A percentile compares a stretch with the other conserved stretches of the same genome.
Evolutionary conservation across 108 stramenopile species (phyloP).

Genomic region (Parietichytrium sp.): DNA sequence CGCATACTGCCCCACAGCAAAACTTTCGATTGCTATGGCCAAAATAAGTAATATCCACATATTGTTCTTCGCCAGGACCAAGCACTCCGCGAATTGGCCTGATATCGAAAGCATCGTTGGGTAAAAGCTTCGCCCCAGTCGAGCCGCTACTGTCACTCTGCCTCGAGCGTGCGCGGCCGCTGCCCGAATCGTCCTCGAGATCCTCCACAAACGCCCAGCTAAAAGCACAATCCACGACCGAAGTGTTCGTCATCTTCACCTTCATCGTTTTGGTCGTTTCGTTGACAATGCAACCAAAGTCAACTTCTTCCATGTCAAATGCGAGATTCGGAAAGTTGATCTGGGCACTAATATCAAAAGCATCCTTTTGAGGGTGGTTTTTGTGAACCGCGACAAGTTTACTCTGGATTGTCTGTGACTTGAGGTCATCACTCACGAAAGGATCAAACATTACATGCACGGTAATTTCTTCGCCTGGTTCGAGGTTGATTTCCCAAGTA

Average conservation of each 20-base stretch:
- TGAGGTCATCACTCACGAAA: constrained; percentile 55
- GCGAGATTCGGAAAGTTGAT: constrained; percentile 67
- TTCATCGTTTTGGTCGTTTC: constrained; percentile 63
- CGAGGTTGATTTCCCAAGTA: constrained; percentile 53
- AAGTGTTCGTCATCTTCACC: constrained; percentile 58
- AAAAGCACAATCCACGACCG: constrained; percentile 48
- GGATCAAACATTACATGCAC: constrained; percentile 63
- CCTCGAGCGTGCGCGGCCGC: too few relatives aligned
- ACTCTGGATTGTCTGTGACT: constrained; percentile 52
- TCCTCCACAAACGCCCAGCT: constrained; percentile 66
- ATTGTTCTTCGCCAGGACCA: constrained; percentile 60
- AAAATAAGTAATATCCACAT: constrained; percentile 63
- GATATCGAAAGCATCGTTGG: constrained; percentile 65
- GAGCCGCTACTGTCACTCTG: too few relatives aligned
- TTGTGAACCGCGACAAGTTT: constrained; percentile 48
- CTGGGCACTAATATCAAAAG: constrained; percentile 49
- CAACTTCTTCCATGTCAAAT: constrained; percentile 52
- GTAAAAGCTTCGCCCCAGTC: constrained; percentile 48
- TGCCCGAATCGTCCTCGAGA: background rate
- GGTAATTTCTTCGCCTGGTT: constrained; percentile 44
- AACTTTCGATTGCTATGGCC: constrained; percentile 57
- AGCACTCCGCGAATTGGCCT: constrained; percentile 62
- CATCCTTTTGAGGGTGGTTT: constrained; percentile 61
- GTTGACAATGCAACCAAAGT: constrained; percentile 69
- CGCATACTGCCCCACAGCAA: constrained; percentile 52